phyloP scores from a whole-genome alignment of 2,329 filamentous ascomycete species.

The Sporothrix schenckii region DNA sequence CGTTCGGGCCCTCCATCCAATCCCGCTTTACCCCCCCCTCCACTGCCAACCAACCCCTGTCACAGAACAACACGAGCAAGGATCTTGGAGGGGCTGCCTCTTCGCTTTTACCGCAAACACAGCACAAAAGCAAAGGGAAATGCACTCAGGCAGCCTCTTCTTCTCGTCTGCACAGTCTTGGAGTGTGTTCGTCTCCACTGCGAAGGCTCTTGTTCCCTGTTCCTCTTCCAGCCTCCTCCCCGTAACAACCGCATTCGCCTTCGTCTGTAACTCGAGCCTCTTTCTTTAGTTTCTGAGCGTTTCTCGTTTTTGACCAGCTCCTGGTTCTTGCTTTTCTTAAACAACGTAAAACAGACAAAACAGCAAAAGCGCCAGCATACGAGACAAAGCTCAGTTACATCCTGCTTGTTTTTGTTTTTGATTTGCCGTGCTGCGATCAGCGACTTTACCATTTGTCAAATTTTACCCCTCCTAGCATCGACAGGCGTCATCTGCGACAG shows the following conservation, averaged over 20 bases:
- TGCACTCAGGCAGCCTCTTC: not conserved
- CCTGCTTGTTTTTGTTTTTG: not conserved
- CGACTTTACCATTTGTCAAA: not conserved
- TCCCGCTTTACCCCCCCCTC: conserved; percentile 6
- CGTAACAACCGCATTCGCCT: conserved; percentile 1
- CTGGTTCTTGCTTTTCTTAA: conserved; percentile 3
- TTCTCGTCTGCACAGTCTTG: not conserved
- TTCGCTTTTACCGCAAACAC: conserved; percentile 16
- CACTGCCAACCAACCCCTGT: conserved; percentile 7
- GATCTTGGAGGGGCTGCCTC: conserved; percentile 23
- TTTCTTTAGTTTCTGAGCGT: not conserved
- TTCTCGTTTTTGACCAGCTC: not conserved
- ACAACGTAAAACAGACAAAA: not conserved
- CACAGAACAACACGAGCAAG: conserved; percentile 2
- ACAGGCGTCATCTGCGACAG: conserved; percentile 7
- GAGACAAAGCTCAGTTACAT: conserved; percentile 8
- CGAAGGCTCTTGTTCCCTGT: conserved; percentile 20
- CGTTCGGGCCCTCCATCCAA: conserved; percentile 21
- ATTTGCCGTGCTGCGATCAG: not conserved
- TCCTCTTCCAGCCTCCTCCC: conserved; percentile 23
- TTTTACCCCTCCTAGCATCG: not conserved
- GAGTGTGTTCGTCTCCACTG: conserved; percentile 2
- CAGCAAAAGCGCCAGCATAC: not conserved
- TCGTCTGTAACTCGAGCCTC: not conserved
- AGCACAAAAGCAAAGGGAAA: not conserved